Conservation (phyloP, 371 early-diverging fungal genomes). For the Conidiobolus incongruus region DNA sequence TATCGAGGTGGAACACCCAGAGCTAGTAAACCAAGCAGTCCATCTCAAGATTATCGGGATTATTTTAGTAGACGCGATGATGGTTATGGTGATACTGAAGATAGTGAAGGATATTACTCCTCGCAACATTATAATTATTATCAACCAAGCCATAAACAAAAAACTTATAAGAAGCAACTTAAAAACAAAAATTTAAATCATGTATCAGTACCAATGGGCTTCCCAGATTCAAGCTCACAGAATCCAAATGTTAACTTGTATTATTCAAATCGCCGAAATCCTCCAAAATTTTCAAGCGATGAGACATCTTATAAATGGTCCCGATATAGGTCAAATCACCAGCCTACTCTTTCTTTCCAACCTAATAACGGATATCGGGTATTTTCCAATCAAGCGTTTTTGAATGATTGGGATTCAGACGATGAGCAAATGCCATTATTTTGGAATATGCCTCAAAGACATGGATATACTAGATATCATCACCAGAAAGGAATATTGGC, state of each 20-base stretch:
- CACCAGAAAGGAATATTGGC: background rate
- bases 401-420: background rate
- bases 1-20: background rate
- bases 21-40: background rate
- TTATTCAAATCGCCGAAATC: background rate
- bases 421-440: background rate
- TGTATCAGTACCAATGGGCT: too few species aligned
- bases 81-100: background rate
- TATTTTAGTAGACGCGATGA: background rate
- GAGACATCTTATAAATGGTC: background rate
- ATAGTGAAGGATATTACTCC: background rate
- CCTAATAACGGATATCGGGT: background rate
- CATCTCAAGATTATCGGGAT: background rate
- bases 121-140: background rate
- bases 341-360: background rate
- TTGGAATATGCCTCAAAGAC: constrained; percentile 1
- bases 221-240: too few species aligned
- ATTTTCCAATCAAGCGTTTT: background rate
- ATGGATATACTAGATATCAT: background rate
- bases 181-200: too few species aligned
- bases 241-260: too few species aligned
- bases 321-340: background rate
- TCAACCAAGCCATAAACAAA: background rate
- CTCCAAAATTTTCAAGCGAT: background rate
- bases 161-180: background rate